phyloP scores from a whole-genome alignment of 2,329 filamentous ascomycete species.

The Exophiala sp. region DNA sequence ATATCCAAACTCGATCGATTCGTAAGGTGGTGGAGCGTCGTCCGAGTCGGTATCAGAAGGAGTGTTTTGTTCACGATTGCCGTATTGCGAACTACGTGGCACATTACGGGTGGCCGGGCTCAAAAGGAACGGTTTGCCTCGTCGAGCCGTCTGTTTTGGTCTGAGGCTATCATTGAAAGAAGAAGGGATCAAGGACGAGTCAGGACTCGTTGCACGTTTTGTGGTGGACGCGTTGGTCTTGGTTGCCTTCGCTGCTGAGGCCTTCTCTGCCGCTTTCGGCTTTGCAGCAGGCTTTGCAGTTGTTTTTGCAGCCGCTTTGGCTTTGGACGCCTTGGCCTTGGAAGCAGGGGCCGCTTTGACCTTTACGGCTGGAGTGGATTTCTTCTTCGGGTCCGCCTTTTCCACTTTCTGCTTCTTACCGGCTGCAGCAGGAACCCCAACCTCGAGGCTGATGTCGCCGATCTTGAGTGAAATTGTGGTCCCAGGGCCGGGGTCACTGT shows the following conservation, averaged over 20 bases:
- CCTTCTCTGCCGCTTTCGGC: neutral
- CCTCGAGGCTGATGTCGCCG: slow-evolving; percentile 8
- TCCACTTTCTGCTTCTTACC: slow-evolving; percentile 1
- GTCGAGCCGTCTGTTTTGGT: slow-evolving; percentile 8
- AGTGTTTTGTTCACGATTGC: slow-evolving; percentile 3
- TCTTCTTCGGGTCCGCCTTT: neutral
- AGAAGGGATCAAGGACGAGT: slow-evolving; percentile 1
- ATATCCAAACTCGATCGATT: slow-evolving; percentile 10
- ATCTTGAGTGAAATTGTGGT: slow-evolving; percentile 15
- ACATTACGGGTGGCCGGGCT: slow-evolving; percentile 1
- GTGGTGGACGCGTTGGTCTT: slow-evolving; percentile 1
- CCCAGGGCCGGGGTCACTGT: neutral
- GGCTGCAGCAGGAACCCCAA: slow-evolving; percentile 1
- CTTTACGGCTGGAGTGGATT: neutral
- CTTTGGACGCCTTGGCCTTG: neutral
- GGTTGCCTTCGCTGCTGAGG: neutral
- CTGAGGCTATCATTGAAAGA: neutral
- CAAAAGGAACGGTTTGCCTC: slow-evolving; percentile 5
- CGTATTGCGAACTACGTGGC: neutral
- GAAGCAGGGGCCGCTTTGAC: neutral
- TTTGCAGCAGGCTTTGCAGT: no score
- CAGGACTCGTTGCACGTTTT: slow-evolving; percentile 1
- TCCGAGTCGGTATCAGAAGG: slow-evolving; percentile 14
- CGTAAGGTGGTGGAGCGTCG: slow-evolving; percentile 12
- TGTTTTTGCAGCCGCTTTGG: neutral